Evolutionary conservation across 179 eudicot genomes (phyloP), one percentile per base, ranked within the genome.

Genomic region (Heliamphora pulchella): DNA sequence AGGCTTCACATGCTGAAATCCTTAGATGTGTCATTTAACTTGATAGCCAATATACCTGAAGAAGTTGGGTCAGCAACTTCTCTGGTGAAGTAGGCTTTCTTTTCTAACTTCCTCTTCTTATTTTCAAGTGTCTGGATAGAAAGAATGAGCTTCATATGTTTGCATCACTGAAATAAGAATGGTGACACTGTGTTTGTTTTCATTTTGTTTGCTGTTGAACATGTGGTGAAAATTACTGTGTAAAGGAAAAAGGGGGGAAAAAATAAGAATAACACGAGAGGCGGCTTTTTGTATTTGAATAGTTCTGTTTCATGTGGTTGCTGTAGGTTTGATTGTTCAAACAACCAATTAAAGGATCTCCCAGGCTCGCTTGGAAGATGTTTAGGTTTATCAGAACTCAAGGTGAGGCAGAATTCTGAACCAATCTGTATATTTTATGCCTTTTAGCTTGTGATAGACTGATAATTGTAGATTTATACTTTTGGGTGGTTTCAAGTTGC

Each of bases 281-380:
- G 15, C 13, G 22, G 15, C 64, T 54, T 7, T 58, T 62, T 47
- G 71, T 50, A 59, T 48, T 68, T 79, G 78, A 66, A 55, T 65
- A 62, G 39, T 55, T 82, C 75, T 10, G 11, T 61, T 70, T 22
- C 43, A 55, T 80, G 17, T 67, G 55, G 51, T 80, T 78, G 11
- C n/a, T 79, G 39, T 85, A 96, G 99, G 97, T 72, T 94, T 86
- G 98, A 92, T 88, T 96, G 99, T 83, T 96, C 99, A 75, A 92
- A 89, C 83, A 96, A 96, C 80, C 87, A 85, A 88, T 87, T 96
- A 65, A 83, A 78, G 61, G 87, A 83, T 84, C 90, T 96, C 50
- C 98, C 99, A 22, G 74, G 69, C 81, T 91, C 96, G 44, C 89
- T 96, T 75, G 97, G 99, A 81, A 89, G 84, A 47, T 96, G 99